Percentiles rank a stretch among this genome's conserved stretches.
Evolutionary conservation across 768 basidiomycete genomes (phyloP).

Genomic region (Suillus lakei): DNA sequence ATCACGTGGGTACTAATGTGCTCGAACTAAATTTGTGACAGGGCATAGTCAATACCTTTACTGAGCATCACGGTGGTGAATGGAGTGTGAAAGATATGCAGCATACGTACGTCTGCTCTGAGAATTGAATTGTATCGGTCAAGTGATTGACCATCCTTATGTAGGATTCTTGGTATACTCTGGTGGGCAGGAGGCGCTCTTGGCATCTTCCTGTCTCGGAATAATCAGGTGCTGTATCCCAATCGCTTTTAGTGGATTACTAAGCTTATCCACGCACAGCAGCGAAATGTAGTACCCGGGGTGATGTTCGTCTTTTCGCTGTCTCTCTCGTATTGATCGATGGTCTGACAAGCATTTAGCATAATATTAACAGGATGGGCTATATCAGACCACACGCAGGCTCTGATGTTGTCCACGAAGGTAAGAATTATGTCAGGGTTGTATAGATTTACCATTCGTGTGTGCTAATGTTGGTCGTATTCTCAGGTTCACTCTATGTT

Average conservation of each 20-base stretch:
- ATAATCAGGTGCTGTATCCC: constrained; percentile 65
- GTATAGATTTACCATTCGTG: background rate
- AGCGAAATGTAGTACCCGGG: constrained; percentile 82
- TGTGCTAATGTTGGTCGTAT: constrained; percentile 3
- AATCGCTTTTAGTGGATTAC: constrained; percentile 3
- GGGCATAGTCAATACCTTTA: constrained; percentile 84
- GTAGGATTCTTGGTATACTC: constrained; percentile 56
- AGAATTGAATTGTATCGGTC: background rate
- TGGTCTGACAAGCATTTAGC: constrained; percentile 39
- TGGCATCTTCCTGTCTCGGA: constrained; percentile 81
- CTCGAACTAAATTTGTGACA: constrained; percentile 3
- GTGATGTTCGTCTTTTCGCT: constrained; percentile 60
- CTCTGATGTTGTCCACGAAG: constrained; percentile 81
- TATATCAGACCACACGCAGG: constrained; percentile 90
- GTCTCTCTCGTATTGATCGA: background rate
- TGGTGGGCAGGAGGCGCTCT: constrained; percentile 93
- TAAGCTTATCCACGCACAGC: constrained; percentile 4
- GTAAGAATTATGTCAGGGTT: constrained; percentile 38
- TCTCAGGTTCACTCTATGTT: constrained; percentile 80
- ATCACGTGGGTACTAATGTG: background rate
- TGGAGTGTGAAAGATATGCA: constrained; percentile 97
- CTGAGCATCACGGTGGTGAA: constrained; percentile 78
- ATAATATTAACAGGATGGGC: constrained; percentile 94
- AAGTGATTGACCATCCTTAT: constrained; percentile 8
- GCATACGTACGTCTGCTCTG: constrained; percentile 69